These are phyloP conservation scores for Alisma plantagoaquatica DNA, from an alignment of 106 monocot genomes.

Conservation along the genomic window DNA sequence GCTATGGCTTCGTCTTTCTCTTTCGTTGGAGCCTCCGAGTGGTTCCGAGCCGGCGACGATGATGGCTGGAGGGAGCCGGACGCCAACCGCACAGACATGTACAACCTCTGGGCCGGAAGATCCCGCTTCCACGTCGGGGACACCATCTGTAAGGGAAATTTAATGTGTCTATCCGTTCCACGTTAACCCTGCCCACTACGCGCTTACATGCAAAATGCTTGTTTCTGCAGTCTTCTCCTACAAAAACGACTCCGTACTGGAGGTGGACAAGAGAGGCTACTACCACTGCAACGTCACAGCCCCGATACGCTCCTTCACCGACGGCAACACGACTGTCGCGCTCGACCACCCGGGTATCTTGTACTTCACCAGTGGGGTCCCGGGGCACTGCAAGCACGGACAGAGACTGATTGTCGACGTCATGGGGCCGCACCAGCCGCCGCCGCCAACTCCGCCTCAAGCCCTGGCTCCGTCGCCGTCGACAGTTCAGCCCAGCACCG, in stretches of 20 bases:
- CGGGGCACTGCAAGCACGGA: slow-evolving; percentile 15
- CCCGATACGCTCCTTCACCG: slow-evolving; percentile 5
- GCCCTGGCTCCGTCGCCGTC: background rate
- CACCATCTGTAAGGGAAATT: slow-evolving; percentile 4
- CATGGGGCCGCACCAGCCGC: background rate
- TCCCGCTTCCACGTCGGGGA: slow-evolving; percentile 5
- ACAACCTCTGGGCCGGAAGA: slow-evolving; percentile 5
- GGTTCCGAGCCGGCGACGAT: slow-evolving; percentile 10
- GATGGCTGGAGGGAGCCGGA: slow-evolving; percentile 9
- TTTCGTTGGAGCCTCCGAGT: slow-evolving; percentile 1
- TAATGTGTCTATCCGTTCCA: background rate
- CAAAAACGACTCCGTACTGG: slow-evolving; percentile 16
- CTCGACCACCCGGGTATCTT: slow-evolving; percentile 10
- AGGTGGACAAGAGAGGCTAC: slow-evolving; percentile 17
- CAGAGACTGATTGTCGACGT: slow-evolving; percentile 19
- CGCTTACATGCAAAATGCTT: background rate
- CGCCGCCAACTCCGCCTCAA: background rate
- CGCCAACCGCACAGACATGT: slow-evolving; percentile 2
- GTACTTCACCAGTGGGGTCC: slow-evolving; percentile 16
- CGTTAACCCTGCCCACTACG: background rate
- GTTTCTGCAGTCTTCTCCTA: slow-evolving; percentile 9
- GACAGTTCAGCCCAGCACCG: background rate
- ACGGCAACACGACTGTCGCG: slow-evolving; percentile 6
- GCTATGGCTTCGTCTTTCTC: too few relatives aligned
- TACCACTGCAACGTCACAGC: slow-evolving; percentile 14